Conservation (phyloP, 2,329 filamentous ascomycete genomes). For the Xylariales sp. region DNA sequence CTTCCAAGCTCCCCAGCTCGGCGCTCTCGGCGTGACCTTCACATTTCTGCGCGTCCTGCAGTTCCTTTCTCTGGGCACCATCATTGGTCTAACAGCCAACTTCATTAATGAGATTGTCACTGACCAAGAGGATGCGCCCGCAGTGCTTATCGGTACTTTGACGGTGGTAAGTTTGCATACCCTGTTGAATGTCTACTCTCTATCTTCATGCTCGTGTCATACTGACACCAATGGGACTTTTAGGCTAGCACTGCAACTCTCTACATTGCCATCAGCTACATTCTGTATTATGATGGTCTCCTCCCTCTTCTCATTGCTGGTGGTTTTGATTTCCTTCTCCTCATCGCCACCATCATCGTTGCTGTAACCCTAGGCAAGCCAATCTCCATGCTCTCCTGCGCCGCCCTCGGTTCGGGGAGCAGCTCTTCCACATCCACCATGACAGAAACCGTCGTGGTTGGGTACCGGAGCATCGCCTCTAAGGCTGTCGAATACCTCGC, state of each 20-base stretch:
- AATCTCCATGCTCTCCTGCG: conserved; percentile 73
- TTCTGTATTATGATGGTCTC: conserved; percentile 73
- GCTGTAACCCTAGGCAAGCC: conserved; percentile 76
- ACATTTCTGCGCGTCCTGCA: conserved; percentile 68
- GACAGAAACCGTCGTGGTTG: conserved; percentile 16
- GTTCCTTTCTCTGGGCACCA: conserved; percentile 64
- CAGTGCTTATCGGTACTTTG: conserved; percentile 73
- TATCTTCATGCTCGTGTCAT: too few species aligned
- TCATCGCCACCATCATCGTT: conserved; percentile 75
- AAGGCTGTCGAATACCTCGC: conserved; percentile 34
- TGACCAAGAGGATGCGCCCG: conserved; percentile 60
- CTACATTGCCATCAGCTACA: conserved; percentile 75
- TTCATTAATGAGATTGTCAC: conserved; percentile 75
- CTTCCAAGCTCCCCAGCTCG: conserved; percentile 47
- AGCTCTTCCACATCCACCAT: conserved; percentile 21
- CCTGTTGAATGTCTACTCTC: not conserved
- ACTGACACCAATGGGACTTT: conserved; percentile 5
- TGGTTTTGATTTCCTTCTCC: conserved; percentile 61
- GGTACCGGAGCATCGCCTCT: conserved; percentile 15
- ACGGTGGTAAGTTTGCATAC: conserved; percentile 60
- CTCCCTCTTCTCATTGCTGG: conserved; percentile 70
- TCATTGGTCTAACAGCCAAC: conserved; percentile 77
- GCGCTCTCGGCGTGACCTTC: conserved; percentile 76
- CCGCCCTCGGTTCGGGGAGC: conserved; percentile 37
- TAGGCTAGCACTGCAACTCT: conserved; percentile 75